Base-by-base conservation (phyloP, 768 basidiomycete species). In the Kwoniella pini region DNA sequence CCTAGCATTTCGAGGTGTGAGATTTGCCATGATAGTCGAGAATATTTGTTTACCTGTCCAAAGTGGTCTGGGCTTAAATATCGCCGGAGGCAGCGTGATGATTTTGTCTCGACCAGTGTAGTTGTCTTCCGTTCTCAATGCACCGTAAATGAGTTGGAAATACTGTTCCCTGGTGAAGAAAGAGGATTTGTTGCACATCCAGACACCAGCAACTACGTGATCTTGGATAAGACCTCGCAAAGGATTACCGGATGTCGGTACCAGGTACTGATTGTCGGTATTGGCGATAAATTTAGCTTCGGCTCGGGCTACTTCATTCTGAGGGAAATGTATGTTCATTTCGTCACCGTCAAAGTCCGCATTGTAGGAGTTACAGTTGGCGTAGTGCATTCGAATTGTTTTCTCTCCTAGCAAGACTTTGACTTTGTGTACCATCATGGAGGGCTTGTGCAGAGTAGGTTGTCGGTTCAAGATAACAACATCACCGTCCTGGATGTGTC, bases 251-350 rank as follows among this genome's bases (percentile, higher is more conserved):
- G 96, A 98, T 1, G 96, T 99, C 17, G 96, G 94, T 9, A 95
- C 92, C n/a, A 99, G 85, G 77, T 99, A 99, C 78, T 99, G 96
- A 66, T 95, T 94, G 76, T 98, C 93, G 4, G 93, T 98, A 77
- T 97, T 97, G 65, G 96, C 92, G 67, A 99, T 91, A 75, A 89
- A 83, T 82, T 85, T 86, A 4, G 93, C 92, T 78, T 99, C 96
- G 1, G 95, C 90, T 58, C 94, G 87, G 44, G 96, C 93, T 40
- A 94, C 86, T 74, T 95, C 89, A 69, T 93, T 95, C 81, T 99
- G 95, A 69, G 96, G 94, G 70, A 99, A 99, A 81, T 99, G 96
- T 49, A 99, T 92, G 80, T 99, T 99, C 95, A 99, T 99, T 78
- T 99, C 95, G 80, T 95, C 91, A 65, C 91, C 91, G 69, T 95